Evolutionary conservation across 2,329 filamentous ascomycete genomes (phyloP), one percentile per base, ranked within the genome.

Genomic region (Xylariaceae sp.): DNA sequence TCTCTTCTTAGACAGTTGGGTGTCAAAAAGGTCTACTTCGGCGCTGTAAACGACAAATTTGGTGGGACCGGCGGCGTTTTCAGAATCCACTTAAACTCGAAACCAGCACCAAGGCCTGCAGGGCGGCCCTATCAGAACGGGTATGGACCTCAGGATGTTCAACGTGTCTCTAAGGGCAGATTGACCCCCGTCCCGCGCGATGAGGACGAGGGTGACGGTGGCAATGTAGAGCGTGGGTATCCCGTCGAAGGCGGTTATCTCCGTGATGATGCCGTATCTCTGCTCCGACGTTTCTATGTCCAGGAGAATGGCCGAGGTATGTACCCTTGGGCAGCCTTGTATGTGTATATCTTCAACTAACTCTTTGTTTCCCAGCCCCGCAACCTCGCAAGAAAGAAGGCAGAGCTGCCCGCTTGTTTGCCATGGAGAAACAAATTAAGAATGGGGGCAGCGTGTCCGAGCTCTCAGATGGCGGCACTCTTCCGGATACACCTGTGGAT

Each of bases 21-120:
- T 14, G 92, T 99, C 73, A 85, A 89, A 60, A 89, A 89, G 64
- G 95, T 99, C 29, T 98, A 93, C 74, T 99, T 95, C 73, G 96
- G 95, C 3, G 96, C 93, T 57, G 86, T 90, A 66, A 99, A 99
- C 73, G 95, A 99, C 77, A 90, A 96, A 55, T 99, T 99, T 76
- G 95, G 95, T 7, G 95, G 96, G 29, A 96, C 92, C 16, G 95
- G 95, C 1, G 93, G 96, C 51, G 95, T 99, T 14, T 86, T 99
- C 71, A 89, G 87, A 64, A 86, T 98, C 51, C 92, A 98, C 73
- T 77, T 79, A 70, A 85, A 85, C 67, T 84, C 82, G 10, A 68
- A 79, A 59, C 72, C 77, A 16, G 70, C 76, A 20, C 10, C 60
- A 20, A 61, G 59, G 40, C 64, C 66, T 3, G 37, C 49, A 9